These are phyloP conservation scores for Lodderomyces elongisporus DNA, from an alignment of 1,139 yeast species.

Conservation along the genomic window DNA sequence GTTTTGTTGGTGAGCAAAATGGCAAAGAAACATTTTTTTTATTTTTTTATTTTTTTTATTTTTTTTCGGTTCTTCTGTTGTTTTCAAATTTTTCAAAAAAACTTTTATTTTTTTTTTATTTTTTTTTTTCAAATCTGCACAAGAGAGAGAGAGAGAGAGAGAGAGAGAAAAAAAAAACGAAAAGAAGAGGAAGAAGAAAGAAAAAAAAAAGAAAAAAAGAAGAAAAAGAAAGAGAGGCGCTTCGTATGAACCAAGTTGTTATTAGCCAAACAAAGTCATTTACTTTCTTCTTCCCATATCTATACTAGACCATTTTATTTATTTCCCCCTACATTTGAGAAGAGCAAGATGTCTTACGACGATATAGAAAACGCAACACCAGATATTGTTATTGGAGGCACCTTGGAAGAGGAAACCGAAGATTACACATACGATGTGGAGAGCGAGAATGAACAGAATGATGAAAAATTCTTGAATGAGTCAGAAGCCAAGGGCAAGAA, in stretches of 20 bases:
- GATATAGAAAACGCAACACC: conserved; percentile 86
- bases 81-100: not conserved
- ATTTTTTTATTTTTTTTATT: conserved; percentile 2
- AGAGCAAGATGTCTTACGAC: conserved; percentile 40
- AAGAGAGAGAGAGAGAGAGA: too few species aligned
- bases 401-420: conserved; percentile 39
- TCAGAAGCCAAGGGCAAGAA: conserved; percentile 50
- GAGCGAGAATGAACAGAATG: conserved; percentile 47
- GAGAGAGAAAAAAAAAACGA: too few species aligned
- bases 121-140: conserved; percentile 5
- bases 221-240: too few species aligned
- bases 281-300: conserved; percentile 1
- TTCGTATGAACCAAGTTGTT: too few species aligned
- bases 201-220: too few species aligned
- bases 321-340: conserved; percentile 3
- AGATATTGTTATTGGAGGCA: conserved; percentile 78
- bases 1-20: too few species aligned
- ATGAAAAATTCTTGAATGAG: conserved; percentile 23
- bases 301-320: not conserved
- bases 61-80: conserved; percentile 3
- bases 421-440: conserved; percentile 41
- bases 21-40: too few species aligned
- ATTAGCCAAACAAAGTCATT: too few species aligned
- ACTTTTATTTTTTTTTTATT: conserved; percentile 3
- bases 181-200: too few species aligned